phyloP scores from a whole-genome alignment of 192 early-diverging fungal species.

The Coemansia sp. region DNA sequence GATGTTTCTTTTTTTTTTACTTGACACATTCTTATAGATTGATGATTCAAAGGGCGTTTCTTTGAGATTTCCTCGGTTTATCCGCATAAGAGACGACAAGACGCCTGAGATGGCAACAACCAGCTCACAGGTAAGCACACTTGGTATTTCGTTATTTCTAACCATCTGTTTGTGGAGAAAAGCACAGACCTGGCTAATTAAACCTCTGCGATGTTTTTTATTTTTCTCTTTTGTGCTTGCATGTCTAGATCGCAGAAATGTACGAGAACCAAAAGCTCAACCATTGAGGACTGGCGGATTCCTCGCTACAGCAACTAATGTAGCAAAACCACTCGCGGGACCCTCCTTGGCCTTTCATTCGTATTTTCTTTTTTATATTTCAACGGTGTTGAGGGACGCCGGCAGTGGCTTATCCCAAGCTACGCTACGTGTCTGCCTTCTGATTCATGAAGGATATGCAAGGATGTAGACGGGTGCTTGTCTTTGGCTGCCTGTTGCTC shows the following conservation, averaged over 20 bases:
- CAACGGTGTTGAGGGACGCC: not conserved
- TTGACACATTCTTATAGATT: slow-evolving; percentile 50
- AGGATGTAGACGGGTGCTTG: not conserved
- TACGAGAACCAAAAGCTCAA: slow-evolving; percentile 58
- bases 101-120: slow-evolving; percentile 88
- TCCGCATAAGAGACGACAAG: slow-evolving; percentile 96
- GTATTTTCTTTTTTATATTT: not conserved
- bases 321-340: no score
- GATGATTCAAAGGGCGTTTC: slow-evolving; percentile 90
- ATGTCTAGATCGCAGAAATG: slow-evolving; percentile 57
- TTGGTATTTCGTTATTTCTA: not conserved
- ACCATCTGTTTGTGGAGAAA: not conserved
- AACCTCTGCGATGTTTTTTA: not conserved
- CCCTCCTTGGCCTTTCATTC: no score
- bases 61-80: slow-evolving; percentile 96
- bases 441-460: not conserved
- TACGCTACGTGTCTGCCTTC: not conserved
- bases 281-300: slow-evolving; percentile 6
- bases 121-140: slow-evolving; percentile 69
- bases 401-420: not conserved
- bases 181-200: not conserved
- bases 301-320: no score
- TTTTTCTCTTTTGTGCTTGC: slow-evolving; percentile 2
- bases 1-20: slow-evolving; percentile 10
- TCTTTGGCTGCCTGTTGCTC: not conserved